Evolutionary conservation across 2,329 filamentous ascomycete species (phyloP).

Genomic region (Trichoderma aggressivum): DNA sequence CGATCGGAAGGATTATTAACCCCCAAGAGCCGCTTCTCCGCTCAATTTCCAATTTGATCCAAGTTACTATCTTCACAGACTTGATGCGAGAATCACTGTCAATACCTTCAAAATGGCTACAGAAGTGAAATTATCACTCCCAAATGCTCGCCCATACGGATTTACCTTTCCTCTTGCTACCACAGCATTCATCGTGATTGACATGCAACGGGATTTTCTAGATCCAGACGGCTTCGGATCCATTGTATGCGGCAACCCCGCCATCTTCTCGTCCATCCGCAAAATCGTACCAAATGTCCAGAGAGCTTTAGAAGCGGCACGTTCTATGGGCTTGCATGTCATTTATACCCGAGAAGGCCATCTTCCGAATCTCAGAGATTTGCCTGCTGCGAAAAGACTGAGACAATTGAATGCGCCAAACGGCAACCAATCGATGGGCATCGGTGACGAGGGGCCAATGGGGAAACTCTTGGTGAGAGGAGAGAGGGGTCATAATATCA

Average conservation of each 20-base stretch:
- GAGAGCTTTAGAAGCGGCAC: background rate
- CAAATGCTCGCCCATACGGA: background rate
- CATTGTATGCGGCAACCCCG: background rate
- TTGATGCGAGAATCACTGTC: background rate
- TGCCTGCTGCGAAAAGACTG: background rate
- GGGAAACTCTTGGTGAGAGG: background rate
- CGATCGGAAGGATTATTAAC: background rate
- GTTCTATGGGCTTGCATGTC: background rate
- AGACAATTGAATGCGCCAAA: background rate
- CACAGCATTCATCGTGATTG: background rate
- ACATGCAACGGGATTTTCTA: conserved; percentile 5
- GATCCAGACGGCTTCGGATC: background rate
- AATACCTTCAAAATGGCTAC: background rate
- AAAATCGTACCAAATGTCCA: background rate
- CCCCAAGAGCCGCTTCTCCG: background rate
- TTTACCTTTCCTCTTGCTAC: background rate
- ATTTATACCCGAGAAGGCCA: conserved; percentile 7
- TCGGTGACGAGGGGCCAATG: conserved; percentile 1
- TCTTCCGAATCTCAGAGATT: background rate
- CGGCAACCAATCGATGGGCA: background rate
- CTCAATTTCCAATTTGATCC: background rate
- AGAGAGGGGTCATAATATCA: background rate
- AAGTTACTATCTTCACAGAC: background rate
- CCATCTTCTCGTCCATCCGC: background rate
- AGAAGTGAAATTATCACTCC: background rate